Evolutionary conservation across 2,329 filamentous ascomycete genomes (phyloP).

Genomic region (Hysterium pulicare): DNA sequence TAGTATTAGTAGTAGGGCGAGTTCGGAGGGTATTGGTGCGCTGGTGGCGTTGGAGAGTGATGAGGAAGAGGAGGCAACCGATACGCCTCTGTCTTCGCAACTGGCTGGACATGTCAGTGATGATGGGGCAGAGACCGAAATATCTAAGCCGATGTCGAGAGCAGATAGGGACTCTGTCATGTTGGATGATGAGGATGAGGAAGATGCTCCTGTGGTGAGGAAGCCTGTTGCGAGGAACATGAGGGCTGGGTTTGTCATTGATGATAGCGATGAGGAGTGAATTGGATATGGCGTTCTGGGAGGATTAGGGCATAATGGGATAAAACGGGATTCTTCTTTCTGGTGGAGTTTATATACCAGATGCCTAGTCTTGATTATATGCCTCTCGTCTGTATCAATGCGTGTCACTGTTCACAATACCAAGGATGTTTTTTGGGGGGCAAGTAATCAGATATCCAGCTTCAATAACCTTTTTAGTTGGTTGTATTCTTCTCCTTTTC

Average conservation of each 20-base stretch:
- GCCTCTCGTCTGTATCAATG: too few species aligned
- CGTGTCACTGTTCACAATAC: too few species aligned
- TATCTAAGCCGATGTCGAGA: slow-evolving; percentile 4
- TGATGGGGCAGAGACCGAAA: slow-evolving; percentile 9
- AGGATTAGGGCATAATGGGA: too few species aligned
- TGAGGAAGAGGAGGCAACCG: slow-evolving; percentile 34
- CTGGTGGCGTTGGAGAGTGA: slow-evolving; percentile 18
- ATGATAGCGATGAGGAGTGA: slow-evolving; percentile 45
- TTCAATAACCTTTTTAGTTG: too few species aligned
- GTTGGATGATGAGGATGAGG: slow-evolving; percentile 41
- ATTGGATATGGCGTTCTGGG: neutral
- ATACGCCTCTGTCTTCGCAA: slow-evolving; percentile 42
- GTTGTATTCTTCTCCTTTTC: too few species aligned
- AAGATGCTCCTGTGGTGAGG: slow-evolving; percentile 34
- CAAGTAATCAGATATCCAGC: too few species aligned
- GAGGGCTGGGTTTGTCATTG: slow-evolving; percentile 43
- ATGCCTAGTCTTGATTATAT: too few species aligned
- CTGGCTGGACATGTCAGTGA: slow-evolving; percentile 18
- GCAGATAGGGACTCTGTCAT: slow-evolving; percentile 19
- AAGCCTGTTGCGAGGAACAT: slow-evolving; percentile 35
- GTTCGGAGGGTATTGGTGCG: slow-evolving; percentile 19
- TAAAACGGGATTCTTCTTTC: too few species aligned
- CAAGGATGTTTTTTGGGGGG: too few species aligned
- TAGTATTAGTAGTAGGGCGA: slow-evolving; percentile 23
- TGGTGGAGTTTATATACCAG: too few species aligned